A percentile compares a stretch with the other conserved stretches of the same genome.
phyloP scores from a whole-genome alignment of 257 asterid species.

The Dorcoceras hygrometricum region DNA sequence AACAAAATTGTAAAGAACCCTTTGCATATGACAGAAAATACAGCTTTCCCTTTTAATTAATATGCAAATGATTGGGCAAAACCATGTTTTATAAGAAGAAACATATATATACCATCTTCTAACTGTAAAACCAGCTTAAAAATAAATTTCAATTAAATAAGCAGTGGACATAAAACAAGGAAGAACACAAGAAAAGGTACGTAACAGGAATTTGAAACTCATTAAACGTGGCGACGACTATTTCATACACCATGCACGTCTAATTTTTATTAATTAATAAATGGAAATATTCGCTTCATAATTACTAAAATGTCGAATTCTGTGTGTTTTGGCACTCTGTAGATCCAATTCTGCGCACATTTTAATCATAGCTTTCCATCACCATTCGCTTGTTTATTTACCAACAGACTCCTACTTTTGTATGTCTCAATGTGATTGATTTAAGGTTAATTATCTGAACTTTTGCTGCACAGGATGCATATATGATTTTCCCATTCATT shows the following conservation, averaged over 20 bases:
- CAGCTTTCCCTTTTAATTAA: no score
- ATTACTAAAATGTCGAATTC: neutral
- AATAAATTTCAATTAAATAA: no score
- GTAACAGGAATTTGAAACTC: slow-evolving; percentile 31
- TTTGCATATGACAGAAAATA: no score
- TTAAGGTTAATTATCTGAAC: neutral
- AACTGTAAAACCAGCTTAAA: no score
- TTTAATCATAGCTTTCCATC: slow-evolving; percentile 25
- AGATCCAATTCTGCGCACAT: slow-evolving; percentile 2
- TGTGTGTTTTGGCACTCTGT: neutral
- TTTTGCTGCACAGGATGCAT: neutral
- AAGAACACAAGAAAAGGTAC: neutral
- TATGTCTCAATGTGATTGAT: neutral
- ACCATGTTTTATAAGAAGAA: no score
- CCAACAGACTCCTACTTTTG: neutral
- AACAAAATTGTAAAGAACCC: no score
- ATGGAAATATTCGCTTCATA: neutral
- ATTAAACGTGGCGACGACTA: slow-evolving; percentile 35
- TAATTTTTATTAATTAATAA: neutral
- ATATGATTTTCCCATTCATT: slow-evolving; percentile 3
- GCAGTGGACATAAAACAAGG: no score
- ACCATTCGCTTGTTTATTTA: slow-evolving; percentile 7
- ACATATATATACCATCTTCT: no score
- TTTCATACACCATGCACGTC: slow-evolving; percentile 10
- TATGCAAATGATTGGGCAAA: no score